Evolutionary conservation across 202 grass and related monocot genomes (phyloP).

Genomic region (Schoenoplectus triqueter): DNA sequence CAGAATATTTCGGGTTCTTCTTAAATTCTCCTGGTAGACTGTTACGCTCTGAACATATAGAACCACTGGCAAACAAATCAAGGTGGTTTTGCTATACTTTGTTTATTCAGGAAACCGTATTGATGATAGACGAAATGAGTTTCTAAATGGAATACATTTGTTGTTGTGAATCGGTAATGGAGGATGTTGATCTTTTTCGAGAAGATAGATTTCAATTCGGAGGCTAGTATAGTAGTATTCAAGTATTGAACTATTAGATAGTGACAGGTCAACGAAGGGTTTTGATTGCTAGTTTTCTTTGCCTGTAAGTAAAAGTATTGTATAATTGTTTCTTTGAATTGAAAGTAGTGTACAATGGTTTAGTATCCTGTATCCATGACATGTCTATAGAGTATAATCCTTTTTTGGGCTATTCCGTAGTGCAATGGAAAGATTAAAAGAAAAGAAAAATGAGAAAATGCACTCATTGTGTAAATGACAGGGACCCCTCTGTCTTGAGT

Average conservation of each 20-base stretch:
- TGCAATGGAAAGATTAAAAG: slow-evolving; percentile 13
- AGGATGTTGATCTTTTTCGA: too few species aligned
- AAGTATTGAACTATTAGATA: not conserved
- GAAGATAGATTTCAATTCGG: too few species aligned
- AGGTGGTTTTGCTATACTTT: not conserved
- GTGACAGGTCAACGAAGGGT: not conserved
- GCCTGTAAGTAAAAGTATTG: slow-evolving; percentile 13
- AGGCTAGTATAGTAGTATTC: too few species aligned
- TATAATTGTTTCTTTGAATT: slow-evolving; percentile 1
- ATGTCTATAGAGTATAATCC: slow-evolving; percentile 24
- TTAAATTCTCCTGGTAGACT: not conserved
- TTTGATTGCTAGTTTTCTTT: slow-evolving; percentile 32
- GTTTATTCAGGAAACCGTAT: too few species aligned
- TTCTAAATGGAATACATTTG: not conserved
- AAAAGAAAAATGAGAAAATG: slow-evolving; percentile 11
- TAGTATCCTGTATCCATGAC: not conserved
- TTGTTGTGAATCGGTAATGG: not conserved
- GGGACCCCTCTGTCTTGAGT: slow-evolving; percentile 7
- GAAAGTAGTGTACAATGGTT: too few species aligned
- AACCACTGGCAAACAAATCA: not conserved
- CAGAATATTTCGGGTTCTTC: not conserved
- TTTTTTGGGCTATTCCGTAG: slow-evolving; percentile 20
- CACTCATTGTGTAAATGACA: slow-evolving; percentile 28
- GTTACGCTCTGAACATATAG: not conserved
- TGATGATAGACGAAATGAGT: not conserved